Conservation (phyloP, 306 rosid species). For the Cyamopsis tetragonoloba region DNA sequence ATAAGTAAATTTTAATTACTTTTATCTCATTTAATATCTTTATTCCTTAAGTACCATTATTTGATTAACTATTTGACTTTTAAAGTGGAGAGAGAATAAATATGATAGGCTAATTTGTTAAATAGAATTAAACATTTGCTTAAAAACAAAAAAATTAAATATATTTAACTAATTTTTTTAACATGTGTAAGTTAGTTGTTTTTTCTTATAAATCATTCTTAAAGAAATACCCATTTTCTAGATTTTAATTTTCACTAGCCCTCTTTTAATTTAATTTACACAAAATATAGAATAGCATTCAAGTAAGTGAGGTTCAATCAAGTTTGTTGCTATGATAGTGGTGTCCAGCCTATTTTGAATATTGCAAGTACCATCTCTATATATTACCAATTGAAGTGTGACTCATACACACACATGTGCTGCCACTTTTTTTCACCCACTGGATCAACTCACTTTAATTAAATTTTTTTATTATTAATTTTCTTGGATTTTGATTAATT, state of each 20-base stretch:
- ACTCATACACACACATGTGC: constrained; percentile 1
- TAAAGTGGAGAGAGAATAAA: no score
- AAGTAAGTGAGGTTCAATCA: constrained; percentile 27
- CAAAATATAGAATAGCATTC: not conserved
- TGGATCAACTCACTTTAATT: constrained; percentile 7
- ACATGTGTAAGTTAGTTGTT: no score
- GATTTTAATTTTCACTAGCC: not conserved
- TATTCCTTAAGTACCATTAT: no score
- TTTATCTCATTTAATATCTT: no score
- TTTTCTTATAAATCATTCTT: no score
- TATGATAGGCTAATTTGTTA: no score
- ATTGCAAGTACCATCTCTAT: not conserved
- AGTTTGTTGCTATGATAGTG: constrained; percentile 10
- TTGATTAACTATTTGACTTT: no score
- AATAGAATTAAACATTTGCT: no score
- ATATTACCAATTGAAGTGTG: not conserved
- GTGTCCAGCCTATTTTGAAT: constrained; percentile 20
- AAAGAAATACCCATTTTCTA: not conserved
- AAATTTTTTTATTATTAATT: not conserved
- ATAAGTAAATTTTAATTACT: no score
- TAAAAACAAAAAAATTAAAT: no score
- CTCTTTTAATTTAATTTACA: no score
- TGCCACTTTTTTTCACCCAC: not conserved
- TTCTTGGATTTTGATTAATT: constrained; percentile 17
- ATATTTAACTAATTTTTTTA: no score